Evolutionary conservation across 2,329 filamentous ascomycete species (phyloP), one percentile per base, ranked within the genome.

Genomic region (Trichoderma afroharzianum): DNA sequence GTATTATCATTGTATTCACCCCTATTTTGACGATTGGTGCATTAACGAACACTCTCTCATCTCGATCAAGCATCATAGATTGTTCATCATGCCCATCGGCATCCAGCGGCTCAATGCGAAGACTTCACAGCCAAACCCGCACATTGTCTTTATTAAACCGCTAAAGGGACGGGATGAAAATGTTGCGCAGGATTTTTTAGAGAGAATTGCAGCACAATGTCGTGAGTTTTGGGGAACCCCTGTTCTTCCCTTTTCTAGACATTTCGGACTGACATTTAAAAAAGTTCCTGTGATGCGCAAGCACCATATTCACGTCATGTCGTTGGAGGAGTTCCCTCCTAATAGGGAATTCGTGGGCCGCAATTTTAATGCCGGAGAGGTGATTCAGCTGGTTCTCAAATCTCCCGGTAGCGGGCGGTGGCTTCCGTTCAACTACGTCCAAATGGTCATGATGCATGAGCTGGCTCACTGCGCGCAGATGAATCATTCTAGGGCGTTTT

Each of bases 371-470:
- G 92, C 91, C 8, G 94, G 94, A 39, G 94, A 97, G 79, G 91
- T 95, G 43, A 89, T 97, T 64, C 93, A 97, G 81, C 86, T 97
- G 1, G 94, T 97, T 1, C 86, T 97, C 30, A 91, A 91, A 76
- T 89, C 92, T 0, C 87, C 86, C 0, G 84, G 82, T 5, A 87
- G 86, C 0, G 88, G 88, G 30, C 87, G 83, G 72, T 97, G 94
- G 94, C 84, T 97, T 26, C 92, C 93, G 0, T 94, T 96, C 78
- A 85, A 89, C 73, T 94, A 94, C 77, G 92, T 97, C 18, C 93
- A 96, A 81, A 95, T 96, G 92, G 93, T 97, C 75, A 97, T 97
- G 94, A 95, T 97, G 89, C 94, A 97, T 79, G 93, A 96, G 83
- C 84, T 97, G 33, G 93, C 93, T 3, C 93, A 97, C 80, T 95